Evolutionary conservation across 352 stramenopile species (phyloP).

Genomic region (Globisporangium alternatum): DNA sequence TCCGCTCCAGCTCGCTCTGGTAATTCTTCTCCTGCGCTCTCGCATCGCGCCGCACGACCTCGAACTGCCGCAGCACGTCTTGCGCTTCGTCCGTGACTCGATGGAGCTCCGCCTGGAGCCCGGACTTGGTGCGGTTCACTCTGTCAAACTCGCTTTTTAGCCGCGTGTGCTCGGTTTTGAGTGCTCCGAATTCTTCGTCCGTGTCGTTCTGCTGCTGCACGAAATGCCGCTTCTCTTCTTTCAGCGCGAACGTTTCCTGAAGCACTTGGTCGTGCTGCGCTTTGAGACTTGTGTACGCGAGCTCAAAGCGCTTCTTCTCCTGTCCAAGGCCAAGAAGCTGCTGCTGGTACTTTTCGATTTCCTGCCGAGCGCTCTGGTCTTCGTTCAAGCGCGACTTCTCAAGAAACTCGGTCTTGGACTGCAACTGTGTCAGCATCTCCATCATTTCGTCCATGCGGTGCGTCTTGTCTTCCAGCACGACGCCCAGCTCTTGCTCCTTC

Average conservation of each 20-base stretch:
- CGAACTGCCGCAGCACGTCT: constrained; percentile 54
- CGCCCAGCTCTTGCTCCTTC: constrained; percentile 27
- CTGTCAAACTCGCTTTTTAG: constrained; percentile 47
- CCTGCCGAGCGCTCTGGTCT: constrained; percentile 28
- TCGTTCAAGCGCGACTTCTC: constrained; percentile 46
- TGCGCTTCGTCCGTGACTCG: constrained; percentile 50
- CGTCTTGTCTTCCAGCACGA: constrained; percentile 45
- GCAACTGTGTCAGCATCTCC: constrained; percentile 54
- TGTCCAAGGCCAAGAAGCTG: constrained; percentile 28
- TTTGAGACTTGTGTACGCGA: constrained; percentile 22
- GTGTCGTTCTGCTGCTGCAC: constrained; percentile 26
- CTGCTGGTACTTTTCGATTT: constrained; percentile 41
- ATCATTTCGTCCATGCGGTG: constrained; percentile 62
- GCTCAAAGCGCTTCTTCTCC: constrained; percentile 41
- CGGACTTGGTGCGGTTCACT: constrained; percentile 34
- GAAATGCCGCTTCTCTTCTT: constrained; percentile 33
- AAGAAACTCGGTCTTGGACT: constrained; percentile 43
- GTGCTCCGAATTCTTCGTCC: constrained; percentile 27
- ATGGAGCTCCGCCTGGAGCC: constrained; percentile 54
- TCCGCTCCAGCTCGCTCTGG: constrained; percentile 35
- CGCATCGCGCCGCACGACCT: constrained; percentile 57
- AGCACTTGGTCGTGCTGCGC: constrained; percentile 30
- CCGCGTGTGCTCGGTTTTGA: constrained; percentile 23
- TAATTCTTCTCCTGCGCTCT: constrained; percentile 40
- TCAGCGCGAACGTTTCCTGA: constrained; percentile 26